Percentiles rank a stretch among this genome's conserved stretches.
Evolutionary conservation across 2,329 filamentous ascomycete genomes (phyloP).

Genomic region (Phoma sp.): DNA sequence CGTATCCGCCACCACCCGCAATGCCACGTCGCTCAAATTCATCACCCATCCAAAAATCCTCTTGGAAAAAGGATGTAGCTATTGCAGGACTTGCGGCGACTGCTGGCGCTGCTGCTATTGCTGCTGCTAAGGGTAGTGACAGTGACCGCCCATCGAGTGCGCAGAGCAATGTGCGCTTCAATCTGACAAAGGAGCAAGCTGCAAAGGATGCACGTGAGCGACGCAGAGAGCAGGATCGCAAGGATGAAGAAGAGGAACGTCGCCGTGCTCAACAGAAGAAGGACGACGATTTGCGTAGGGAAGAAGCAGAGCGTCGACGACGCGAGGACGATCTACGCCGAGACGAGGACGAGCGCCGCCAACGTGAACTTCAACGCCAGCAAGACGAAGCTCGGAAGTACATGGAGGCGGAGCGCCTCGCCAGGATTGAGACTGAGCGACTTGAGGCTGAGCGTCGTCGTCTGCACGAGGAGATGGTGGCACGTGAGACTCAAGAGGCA

Average conservation of each 20-base stretch:
- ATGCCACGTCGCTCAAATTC: constrained; percentile 53
- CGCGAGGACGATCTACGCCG: constrained; percentile 23
- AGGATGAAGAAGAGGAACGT: constrained; percentile 38
- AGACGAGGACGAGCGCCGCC: constrained; percentile 31
- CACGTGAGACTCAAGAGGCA: constrained; percentile 36
- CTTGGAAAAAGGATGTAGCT: constrained; percentile 50
- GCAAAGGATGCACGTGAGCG: constrained; percentile 54
- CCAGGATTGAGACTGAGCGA: constrained; percentile 36
- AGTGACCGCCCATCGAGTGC: constrained; percentile 33
- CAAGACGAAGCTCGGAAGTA: constrained; percentile 37
- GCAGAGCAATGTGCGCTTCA: constrained; percentile 61
- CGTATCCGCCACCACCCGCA: constrained; percentile 27
- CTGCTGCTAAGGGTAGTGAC: constrained; percentile 33
- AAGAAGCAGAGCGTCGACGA: constrained; percentile 24
- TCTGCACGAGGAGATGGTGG: constrained; percentile 32
- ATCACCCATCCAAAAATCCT: constrained; percentile 51
- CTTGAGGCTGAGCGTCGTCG: constrained; percentile 32
- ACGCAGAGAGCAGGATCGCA: constrained; percentile 30
- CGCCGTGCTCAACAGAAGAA: constrained; percentile 28
- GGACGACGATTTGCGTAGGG: constrained; percentile 25
- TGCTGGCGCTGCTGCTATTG: constrained; percentile 50
- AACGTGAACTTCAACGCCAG: constrained; percentile 33
- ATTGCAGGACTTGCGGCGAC: constrained; percentile 52
- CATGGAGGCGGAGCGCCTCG: constrained; percentile 36
- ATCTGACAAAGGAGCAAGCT: constrained; percentile 62